Evolutionary conservation across 1,284 basidiomycete species (phyloP).

Genomic region (Melanopsichium pennsylvanicum): DNA sequence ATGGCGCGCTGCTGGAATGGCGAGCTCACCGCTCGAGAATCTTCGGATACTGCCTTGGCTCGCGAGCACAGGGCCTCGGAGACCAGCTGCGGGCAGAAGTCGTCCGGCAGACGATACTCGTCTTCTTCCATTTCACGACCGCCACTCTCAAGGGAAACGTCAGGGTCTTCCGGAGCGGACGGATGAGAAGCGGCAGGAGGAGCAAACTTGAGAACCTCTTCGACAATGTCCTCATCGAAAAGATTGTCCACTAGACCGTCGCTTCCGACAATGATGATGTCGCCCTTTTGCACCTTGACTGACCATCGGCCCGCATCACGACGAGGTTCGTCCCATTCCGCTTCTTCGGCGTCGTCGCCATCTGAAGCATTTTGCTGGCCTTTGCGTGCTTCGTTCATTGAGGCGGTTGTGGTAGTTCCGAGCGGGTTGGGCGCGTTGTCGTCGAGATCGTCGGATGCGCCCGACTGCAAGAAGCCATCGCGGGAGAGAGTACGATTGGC

Average conservation of each 20-base stretch:
- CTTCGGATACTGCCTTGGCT: constrained; percentile 69
- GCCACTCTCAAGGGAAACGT: constrained; percentile 10
- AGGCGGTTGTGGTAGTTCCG: constrained; percentile 32
- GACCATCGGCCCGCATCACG: constrained; percentile 76
- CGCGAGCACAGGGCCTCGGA: constrained; percentile 69
- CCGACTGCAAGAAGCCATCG: constrained; percentile 47
- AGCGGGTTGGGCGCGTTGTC: constrained; percentile 47
- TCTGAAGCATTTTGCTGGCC: constrained; percentile 8
- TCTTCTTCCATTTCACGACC: constrained; percentile 15
- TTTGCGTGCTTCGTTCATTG: constrained; percentile 38
- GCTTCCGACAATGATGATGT: constrained; percentile 86
- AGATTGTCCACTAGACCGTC: constrained; percentile 94
- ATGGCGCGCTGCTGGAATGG: constrained; percentile 71
- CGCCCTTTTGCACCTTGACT: constrained; percentile 81
- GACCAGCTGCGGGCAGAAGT: constrained; percentile 69
- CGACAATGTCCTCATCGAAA: constrained; percentile 92
- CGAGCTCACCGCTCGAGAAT: constrained; percentile 68
- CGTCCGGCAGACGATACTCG: constrained; percentile 34
- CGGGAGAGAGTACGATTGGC: constrained; percentile 49
- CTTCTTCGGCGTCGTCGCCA: constrained; percentile 42
- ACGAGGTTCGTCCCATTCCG: constrained; percentile 59
- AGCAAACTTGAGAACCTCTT: constrained; percentile 78
- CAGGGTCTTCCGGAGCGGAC: constrained; percentile 18
- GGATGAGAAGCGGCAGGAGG: constrained; percentile 27
- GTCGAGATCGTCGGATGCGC: constrained; percentile 50